Evolutionary conservation across 345 rosid genomes (phyloP).

Genomic region (Citrus trifoliata): DNA sequence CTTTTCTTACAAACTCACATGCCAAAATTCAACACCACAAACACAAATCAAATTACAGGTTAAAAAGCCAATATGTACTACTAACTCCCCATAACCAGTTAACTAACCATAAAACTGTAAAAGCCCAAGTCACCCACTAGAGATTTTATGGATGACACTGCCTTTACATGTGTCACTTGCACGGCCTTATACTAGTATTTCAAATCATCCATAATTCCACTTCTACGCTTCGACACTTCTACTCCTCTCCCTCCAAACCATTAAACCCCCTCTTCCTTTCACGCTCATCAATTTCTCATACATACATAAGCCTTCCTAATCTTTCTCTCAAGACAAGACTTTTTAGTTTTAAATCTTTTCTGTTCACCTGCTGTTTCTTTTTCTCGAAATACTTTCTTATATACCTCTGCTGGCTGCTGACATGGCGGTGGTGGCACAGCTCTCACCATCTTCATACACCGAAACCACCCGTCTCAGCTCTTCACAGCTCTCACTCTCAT

Average conservation of each 20-base stretch:
- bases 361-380: background rate
- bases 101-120: too few relatives aligned
- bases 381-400: background rate
- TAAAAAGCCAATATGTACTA: background rate
- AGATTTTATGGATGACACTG: conserved; percentile 23
- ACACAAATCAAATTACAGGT: too few relatives aligned
- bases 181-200: conserved; percentile 42
- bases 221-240: conserved; percentile 6
- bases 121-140: too few relatives aligned
- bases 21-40: too few relatives aligned
- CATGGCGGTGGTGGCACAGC: conserved; percentile 77
- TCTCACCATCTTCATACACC: conserved; percentile 43
- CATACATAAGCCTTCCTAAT: background rate
- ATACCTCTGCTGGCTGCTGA: conserved; percentile 29
- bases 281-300: conserved; percentile 15
- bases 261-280: conserved; percentile 11
- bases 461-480: conserved; percentile 37
- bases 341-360: too few relatives aligned
- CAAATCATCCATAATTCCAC: background rate
- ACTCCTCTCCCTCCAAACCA: conserved; percentile 11
- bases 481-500: conserved; percentile 52
- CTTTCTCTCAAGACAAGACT: background rate
- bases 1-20: too few relatives aligned
- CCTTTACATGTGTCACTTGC: conserved; percentile 55
- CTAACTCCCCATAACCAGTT: too few relatives aligned